These are phyloP conservation scores for Nannochloropsis salina DNA, from an alignment of 108 stramenopile genomes.

Conservation along the genomic window DNA sequence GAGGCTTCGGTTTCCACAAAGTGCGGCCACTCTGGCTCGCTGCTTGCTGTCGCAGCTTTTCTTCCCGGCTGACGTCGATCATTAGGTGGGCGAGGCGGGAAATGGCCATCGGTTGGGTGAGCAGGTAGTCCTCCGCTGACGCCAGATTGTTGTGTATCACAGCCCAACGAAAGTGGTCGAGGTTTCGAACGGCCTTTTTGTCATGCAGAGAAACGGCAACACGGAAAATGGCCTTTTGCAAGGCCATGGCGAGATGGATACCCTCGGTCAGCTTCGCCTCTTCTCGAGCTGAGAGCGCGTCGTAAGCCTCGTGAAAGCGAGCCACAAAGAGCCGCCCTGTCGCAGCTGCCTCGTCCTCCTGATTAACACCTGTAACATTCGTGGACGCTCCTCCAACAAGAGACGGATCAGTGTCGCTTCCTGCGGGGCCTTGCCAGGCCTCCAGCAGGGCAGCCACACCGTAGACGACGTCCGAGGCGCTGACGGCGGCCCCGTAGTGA, in stretches of 20 bases:
- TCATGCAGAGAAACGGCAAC: neutral
- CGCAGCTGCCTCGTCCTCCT: neutral
- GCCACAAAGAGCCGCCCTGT: neutral
- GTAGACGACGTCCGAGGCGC: conserved; percentile 52
- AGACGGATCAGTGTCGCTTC: neutral
- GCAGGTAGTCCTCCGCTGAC: conserved; percentile 56
- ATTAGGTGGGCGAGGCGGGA: conserved; percentile 69
- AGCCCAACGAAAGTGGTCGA: neutral
- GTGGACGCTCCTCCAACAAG: neutral
- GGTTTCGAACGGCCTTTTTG: conserved; percentile 10
- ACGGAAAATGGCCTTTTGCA: conserved; percentile 35
- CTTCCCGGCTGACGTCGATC: conserved; percentile 79
- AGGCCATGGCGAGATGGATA: conserved; percentile 44
- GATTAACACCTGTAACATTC: neutral
- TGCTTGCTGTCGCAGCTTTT: conserved; percentile 24
- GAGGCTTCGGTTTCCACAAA: conserved; percentile 63
- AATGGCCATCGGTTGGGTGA: conserved; percentile 71
- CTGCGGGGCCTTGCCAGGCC: neutral
- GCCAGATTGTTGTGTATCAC: conserved; percentile 22
- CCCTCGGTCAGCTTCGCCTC: conserved; percentile 41
- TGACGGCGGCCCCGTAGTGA: conserved; percentile 52
- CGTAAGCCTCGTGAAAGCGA: conserved; percentile 54
- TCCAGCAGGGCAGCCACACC: conserved; percentile 50
- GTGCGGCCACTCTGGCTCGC: neutral
- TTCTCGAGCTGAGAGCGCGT: conserved; percentile 39